Conservation (phyloP, 352 stramenopile species). For the Pythium grandisporangium region DNA sequence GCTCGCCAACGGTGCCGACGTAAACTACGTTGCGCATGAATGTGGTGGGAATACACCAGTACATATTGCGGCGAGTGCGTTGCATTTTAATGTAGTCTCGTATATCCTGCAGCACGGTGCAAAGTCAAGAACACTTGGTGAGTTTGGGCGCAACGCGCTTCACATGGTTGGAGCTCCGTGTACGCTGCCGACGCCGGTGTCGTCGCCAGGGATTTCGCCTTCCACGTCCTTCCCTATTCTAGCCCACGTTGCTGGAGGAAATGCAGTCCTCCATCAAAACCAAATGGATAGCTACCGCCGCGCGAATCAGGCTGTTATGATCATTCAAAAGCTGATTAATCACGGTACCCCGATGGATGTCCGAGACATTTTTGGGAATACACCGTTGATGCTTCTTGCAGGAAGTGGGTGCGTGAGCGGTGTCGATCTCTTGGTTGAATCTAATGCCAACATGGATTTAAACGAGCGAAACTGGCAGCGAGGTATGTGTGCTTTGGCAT, state of each 20-base stretch:
- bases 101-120: conserved; percentile 82
- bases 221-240: conserved; percentile 12
- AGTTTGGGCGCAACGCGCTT: conserved; percentile 57
- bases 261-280: conserved; percentile 12
- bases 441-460: conserved; percentile 52
- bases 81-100: conserved; percentile 83
- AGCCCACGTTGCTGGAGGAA: conserved; percentile 9
- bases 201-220: conserved; percentile 6
- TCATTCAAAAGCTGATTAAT: conserved; percentile 76
- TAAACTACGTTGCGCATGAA: conserved; percentile 83
- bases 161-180: conserved; percentile 75
- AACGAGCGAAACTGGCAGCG: conserved; percentile 77
- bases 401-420: conserved; percentile 59
- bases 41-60: conserved; percentile 71
- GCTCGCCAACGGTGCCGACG: conserved; percentile 75
- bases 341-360: conserved; percentile 55
- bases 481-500: conserved; percentile 63
- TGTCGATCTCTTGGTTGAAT: conserved; percentile 69
- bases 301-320: conserved; percentile 56
- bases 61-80: conserved; percentile 66
- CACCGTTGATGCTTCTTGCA: conserved; percentile 68
- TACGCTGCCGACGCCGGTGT: conserved; percentile 27
- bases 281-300: conserved; percentile 20
- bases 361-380: conserved; percentile 80
- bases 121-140: conserved; percentile 64